Base-by-base conservation (phyloP, 371 early-diverging fungal species). In the Lichtheimia ramosa region DNA sequence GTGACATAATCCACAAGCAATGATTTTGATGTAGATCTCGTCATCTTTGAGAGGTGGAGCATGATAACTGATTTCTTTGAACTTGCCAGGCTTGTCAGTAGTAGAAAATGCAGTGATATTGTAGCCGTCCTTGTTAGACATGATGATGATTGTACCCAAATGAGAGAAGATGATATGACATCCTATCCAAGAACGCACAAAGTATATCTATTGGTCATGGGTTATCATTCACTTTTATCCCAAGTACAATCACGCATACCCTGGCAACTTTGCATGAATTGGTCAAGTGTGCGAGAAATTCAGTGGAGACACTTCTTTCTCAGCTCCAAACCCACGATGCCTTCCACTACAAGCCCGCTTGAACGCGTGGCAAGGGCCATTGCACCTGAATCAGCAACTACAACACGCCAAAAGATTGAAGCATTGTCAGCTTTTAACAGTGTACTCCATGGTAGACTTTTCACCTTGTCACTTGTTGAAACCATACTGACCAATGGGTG, bases 1-100 rank as follows among this genome's bases (percentile, higher is more conserved):
- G 59, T 72, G 77, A 59, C 85, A 86, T 13, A 86, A 66, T 41
- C 83, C 80, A 49, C 81, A 81, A 14, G 83, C 78, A 40, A 66
- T 24, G n/a, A 84, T 70, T 24, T 83, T 72, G 51, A 84, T 66
- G 0, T 69, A 65, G 0, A 80, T 66, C 49, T 68, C 70, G 41
- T 61, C 58, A 12, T 50, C 55, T 14, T 58, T 59, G 2, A 70
- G 51, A 2, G 54, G 48, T 14, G 61, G 64, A 2, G 61, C 60
- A 3, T 70, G 62, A 20, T 64, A 61, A 0, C 62, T 65, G 5
- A 46, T 54, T 51, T 68, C 48, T 13, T 61, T 59, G 48, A 74
- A 74, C 48, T 67, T 43, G 1, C 62, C 67, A 18, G 43, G 51
- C 10, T 54, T 48, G 18, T 54, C 59, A 7, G 67, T 56, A 1